A percentile compares a stretch with the other conserved stretches of the same genome.
phyloP scores from a whole-genome alignment of 345 rosid genomes.

The Corchorus capsularis region DNA sequence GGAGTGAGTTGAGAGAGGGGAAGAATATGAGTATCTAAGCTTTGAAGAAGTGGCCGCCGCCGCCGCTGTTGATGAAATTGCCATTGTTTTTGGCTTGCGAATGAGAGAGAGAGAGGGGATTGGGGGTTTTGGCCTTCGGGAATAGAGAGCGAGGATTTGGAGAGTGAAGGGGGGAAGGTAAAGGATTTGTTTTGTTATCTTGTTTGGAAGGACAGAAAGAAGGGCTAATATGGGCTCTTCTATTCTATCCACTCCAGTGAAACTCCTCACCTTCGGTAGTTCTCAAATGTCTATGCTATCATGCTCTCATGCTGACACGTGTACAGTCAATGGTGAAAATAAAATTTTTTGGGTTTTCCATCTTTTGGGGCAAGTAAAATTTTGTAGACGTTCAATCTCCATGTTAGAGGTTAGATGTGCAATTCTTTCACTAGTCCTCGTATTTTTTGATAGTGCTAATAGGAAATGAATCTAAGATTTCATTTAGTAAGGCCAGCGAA shows the following conservation, averaged over 20 bases:
- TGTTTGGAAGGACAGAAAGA: conserved; percentile 16
- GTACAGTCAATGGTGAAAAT: background rate
- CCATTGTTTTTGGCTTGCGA: conserved; percentile 44
- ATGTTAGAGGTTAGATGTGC: too few relatives aligned
- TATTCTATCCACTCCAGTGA: conserved; percentile 24
- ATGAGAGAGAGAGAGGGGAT: too few relatives aligned
- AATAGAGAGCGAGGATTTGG: background rate
- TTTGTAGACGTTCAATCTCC: too few relatives aligned
- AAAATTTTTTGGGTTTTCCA: too few relatives aligned
- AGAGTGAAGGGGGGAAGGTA: too few relatives aligned
- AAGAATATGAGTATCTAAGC: conserved; percentile 38
- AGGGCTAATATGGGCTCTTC: conserved; percentile 31
- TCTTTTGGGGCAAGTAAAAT: too few relatives aligned
- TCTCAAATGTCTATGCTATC: conserved; percentile 18
- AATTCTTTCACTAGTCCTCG: too few relatives aligned
- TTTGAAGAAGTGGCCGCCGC: conserved; percentile 47
- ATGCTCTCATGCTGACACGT: conserved; percentile 20
- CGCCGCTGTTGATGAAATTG: conserved; percentile 56
- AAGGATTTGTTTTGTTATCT: conserved; percentile 37
- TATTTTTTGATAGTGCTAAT: too few relatives aligned
- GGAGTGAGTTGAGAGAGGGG: conserved; percentile 35
- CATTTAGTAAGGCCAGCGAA: too few relatives aligned
- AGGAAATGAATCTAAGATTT: too few relatives aligned
- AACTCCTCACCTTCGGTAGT: background rate
- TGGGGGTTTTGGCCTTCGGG: background rate